Evolutionary conservation across 1,284 basidiomycete species (phyloP).

Genomic region (Ustilago trichophora): DNA sequence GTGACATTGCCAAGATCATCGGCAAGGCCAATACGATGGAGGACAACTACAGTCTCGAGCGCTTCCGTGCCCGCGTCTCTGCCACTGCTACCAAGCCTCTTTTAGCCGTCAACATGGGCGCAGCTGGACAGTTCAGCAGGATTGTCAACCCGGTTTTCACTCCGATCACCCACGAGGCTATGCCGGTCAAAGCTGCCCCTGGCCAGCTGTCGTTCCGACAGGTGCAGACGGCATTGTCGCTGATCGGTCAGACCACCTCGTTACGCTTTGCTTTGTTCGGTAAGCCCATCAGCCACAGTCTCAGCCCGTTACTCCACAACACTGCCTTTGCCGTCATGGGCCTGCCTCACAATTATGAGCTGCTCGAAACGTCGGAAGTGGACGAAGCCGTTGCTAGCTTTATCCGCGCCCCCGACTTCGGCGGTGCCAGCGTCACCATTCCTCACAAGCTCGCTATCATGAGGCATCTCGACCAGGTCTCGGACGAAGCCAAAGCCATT

Average conservation of each 20-base stretch:
- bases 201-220: conserved; percentile 89
- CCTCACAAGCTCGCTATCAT: conserved; percentile 62
- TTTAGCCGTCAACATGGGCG: conserved; percentile 93
- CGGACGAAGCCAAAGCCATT: conserved; percentile 58
- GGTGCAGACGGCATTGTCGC: conserved; percentile 81
- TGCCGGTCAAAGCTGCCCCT: conserved; percentile 83
- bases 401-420: conserved; percentile 79
- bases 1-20: conserved; percentile 92
- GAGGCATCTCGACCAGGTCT: conserved; percentile 54
- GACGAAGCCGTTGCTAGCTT: conserved; percentile 75
- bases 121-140: conserved; percentile 82
- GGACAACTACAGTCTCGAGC: conserved; percentile 82
- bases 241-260: conserved; percentile 80
- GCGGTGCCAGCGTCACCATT: conserved; percentile 89
- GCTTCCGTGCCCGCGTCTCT: conserved; percentile 74
- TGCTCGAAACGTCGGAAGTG: conserved; percentile 79
- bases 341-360: conserved; percentile 72
- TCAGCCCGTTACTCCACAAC: conserved; percentile 93
- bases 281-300: conserved; percentile 84
- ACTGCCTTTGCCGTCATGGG: conserved; percentile 83
- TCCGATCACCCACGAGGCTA: conserved; percentile 85
- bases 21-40: conserved; percentile 79
- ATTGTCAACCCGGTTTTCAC: conserved; percentile 86
- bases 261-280: conserved; percentile 87
- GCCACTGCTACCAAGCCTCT: conserved; percentile 71